These are phyloP conservation scores for Corymbia maculata DNA, from an alignment of 345 rosid species.

Conservation along the genomic window DNA sequence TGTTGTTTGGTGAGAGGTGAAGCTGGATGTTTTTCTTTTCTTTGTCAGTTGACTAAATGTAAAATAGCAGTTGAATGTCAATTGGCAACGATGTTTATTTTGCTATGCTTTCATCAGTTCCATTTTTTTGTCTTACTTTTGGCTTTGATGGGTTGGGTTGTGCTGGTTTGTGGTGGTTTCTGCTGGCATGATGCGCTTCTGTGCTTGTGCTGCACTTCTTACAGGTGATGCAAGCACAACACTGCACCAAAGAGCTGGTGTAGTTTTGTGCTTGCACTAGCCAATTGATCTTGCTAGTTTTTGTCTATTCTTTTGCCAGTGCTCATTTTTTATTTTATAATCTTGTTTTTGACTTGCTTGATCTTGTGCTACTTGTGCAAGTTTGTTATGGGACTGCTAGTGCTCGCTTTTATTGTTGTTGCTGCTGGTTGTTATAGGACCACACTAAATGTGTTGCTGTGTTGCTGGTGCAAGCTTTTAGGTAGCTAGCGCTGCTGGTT, in stretches of 20 bases:
- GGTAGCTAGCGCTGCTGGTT: neutral
- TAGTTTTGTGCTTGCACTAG: neutral
- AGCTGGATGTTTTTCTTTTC: neutral
- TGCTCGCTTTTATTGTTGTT: neutral
- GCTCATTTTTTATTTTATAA: neutral
- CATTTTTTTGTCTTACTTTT: neutral
- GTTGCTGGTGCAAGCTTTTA: neutral
- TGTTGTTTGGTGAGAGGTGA: neutral
- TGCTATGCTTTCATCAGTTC: neutral
- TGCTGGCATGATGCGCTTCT: neutral
- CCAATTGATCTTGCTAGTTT: neutral
- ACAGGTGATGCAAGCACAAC: neutral
- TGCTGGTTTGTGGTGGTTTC: neutral
- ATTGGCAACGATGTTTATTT: neutral
- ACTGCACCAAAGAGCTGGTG: rapidly evolving
- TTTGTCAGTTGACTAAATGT: neutral
- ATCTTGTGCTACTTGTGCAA: neutral
- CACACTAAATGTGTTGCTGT: neutral
- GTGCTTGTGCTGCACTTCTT: neutral
- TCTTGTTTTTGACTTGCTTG: neutral
- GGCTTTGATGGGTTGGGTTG: neutral
- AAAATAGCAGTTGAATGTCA: neutral
- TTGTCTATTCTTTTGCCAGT: rapidly evolving
- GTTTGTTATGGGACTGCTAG: neutral
- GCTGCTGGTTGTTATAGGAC: neutral